Evolutionary conservation across 2,329 filamentous ascomycete species (phyloP).

Genomic region (Aureobasidium sp.): DNA sequence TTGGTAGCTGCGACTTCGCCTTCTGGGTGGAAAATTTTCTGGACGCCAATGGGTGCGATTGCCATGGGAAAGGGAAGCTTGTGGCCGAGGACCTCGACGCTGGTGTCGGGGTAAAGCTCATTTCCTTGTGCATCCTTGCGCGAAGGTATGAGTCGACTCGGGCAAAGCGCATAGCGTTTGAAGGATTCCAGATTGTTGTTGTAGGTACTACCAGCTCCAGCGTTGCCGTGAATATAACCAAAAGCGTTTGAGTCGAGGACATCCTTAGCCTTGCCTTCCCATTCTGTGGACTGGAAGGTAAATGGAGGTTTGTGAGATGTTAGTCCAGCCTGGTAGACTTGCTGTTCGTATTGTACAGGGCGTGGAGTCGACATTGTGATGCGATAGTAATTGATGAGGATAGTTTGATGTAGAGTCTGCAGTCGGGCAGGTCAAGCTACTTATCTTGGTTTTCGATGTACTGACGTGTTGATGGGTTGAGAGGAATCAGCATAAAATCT

Average conservation of each 20-base stretch:
- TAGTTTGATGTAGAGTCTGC: no score
- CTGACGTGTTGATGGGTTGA: no score
- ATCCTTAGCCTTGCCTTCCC: slow-evolving; percentile 32
- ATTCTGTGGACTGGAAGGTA: slow-evolving; percentile 37
- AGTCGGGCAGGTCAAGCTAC: no score
- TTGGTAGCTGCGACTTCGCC: slow-evolving; percentile 69
- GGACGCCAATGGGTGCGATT: slow-evolving; percentile 75
- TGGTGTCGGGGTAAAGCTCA: slow-evolving; percentile 24
- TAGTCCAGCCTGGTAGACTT: slow-evolving; percentile 37
- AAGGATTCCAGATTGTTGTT: slow-evolving; percentile 31
- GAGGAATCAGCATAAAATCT: no score
- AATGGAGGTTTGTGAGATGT: slow-evolving; percentile 36
- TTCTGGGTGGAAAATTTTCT: slow-evolving; percentile 71
- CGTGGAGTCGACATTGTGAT: no score
- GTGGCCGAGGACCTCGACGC: slow-evolving; percentile 27
- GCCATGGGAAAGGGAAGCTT: slow-evolving; percentile 53
- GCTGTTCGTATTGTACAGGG: slow-evolving; percentile 30
- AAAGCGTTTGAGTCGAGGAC: slow-evolving; percentile 35
- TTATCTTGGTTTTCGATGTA: no score
- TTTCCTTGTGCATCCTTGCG: background rate
- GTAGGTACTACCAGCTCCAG: slow-evolving; percentile 35
- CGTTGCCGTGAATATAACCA: slow-evolving; percentile 40
- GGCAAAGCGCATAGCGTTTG: slow-evolving; percentile 24
- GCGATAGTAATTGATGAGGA: no score
- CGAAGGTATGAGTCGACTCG: slow-evolving; percentile 20